phyloP scores from a whole-genome alignment of 345 rosid species.

The Hypericum perforatum region DNA sequence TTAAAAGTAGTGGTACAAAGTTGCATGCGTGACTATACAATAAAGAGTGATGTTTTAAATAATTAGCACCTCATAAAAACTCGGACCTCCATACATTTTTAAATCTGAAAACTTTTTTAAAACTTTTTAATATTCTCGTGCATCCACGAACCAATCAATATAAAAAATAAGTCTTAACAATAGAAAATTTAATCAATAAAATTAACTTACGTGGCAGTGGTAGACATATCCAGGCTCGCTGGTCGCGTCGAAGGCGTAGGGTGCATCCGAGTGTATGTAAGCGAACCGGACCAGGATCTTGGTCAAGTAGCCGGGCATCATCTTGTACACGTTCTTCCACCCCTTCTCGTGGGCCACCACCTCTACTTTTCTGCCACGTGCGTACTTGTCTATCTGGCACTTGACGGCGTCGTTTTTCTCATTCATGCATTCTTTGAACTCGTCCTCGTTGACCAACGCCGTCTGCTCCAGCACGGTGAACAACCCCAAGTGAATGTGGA shows the following conservation, averaged over 20 bases:
- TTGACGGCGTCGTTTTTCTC: conserved; percentile 11
- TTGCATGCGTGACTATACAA: no score
- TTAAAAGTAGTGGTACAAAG: no score
- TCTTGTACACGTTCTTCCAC: conserved; percentile 20
- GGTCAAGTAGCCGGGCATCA: conserved; percentile 10
- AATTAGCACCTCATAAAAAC: no score
- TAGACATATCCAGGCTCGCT: conserved; percentile 19
- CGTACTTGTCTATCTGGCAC: conserved; percentile 8
- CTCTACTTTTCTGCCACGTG: conserved; percentile 3
- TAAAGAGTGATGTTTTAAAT: no score
- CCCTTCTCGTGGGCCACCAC: conserved; percentile 12
- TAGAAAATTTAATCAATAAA: no score
- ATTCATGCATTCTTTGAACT: conserved; percentile 12
- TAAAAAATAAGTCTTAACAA: no score
- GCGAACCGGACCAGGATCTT: conserved; percentile 17
- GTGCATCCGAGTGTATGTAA: neutral
- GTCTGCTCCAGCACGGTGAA: conserved; percentile 3
- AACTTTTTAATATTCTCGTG: no score
- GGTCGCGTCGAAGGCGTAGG: conserved; percentile 19
- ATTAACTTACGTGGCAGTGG: conserved; percentile 17
- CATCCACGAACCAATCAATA: no score
- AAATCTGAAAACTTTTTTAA: no score
- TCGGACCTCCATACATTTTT: no score
- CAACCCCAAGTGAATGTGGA: conserved; percentile 12
- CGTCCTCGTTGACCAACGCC: conserved; percentile 4